These are phyloP conservation scores for Cyclotella distinguenda DNA, from an alignment of 108 stramenopile genomes.

Conservation along the genomic window DNA sequence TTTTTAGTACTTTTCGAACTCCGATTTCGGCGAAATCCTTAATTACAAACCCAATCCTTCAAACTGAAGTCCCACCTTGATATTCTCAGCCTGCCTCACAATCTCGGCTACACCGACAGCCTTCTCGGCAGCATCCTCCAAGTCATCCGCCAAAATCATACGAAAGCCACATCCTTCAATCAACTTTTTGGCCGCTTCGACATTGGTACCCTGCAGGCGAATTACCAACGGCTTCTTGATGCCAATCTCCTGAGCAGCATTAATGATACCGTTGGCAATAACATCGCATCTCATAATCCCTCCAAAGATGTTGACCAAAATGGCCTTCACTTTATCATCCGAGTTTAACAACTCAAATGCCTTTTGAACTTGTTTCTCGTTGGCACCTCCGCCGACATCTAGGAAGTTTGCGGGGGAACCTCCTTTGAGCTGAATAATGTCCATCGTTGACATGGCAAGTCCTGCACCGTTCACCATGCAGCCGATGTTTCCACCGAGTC, in stretches of 20 bases:
- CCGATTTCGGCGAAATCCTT: neutral
- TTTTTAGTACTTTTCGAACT: neutral
- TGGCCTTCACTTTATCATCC: conserved; percentile 63
- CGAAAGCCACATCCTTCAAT: conserved; percentile 66
- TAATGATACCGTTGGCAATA: conserved; percentile 77
- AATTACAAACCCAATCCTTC: conserved; percentile 57
- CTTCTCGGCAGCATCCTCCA: conserved; percentile 88
- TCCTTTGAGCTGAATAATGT: conserved; percentile 82
- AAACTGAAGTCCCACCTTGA: conserved; percentile 71
- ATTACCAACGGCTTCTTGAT: conserved; percentile 81
- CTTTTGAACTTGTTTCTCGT: conserved; percentile 48
- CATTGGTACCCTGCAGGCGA: conserved; percentile 81
- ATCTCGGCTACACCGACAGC: conserved; percentile 83
- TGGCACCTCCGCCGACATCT: conserved; percentile 75
- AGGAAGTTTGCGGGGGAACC: conserved; percentile 84
- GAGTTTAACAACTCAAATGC: conserved; percentile 59
- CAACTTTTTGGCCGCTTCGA: conserved; percentile 62
- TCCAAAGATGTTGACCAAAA: conserved; percentile 88
- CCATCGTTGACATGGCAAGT: conserved; percentile 89
- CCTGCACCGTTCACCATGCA: conserved; percentile 93
- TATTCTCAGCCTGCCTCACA: conserved; percentile 69
- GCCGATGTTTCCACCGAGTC: conserved; percentile 81
- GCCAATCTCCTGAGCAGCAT: conserved; percentile 69
- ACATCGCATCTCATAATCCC: conserved; percentile 86
- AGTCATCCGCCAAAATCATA: conserved; percentile 78